Base-by-base conservation (phyloP, 1,284 basidiomycete species). In the Rhizoctonia solani region DNA sequence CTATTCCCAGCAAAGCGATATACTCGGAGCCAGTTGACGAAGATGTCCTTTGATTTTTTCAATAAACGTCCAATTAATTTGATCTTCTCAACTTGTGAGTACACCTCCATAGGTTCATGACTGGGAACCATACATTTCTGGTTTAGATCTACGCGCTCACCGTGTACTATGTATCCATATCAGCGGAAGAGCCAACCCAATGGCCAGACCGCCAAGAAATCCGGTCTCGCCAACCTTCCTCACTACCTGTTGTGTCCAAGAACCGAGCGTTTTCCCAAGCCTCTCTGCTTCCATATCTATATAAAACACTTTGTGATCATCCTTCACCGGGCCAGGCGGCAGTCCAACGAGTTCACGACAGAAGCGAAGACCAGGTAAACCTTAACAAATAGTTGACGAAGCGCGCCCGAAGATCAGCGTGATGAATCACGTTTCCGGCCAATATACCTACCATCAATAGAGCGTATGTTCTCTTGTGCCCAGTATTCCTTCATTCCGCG, bases 371-470 rank as follows among this genome's bases (percentile, higher is more conserved):
- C 37, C 61, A 13, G 61, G 61, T 21, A 65, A 32, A n/a, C 61
- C 61, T 65, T 9, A 19, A 5, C n/a, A 19, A 14, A 21, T 46
- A 6, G 6, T 5, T 46, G 44, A 11, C 44, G 6, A 21, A 19
- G n/a, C 8, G 6, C 44, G 21, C 6, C 5, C 19, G 6, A 6
- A 19, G 44, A 6, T 6, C 21, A 46, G 9, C 13, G 50, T 30
- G 3, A 29, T 27, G 9, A 8, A 39, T 39, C 37, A 46, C 21
- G 6, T 14, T 8, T 2, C 16, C n/a, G n/a, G n/a, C n/a, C n/a
- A n/a, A n/a, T n/a, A n/a, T n/a, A 19, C 59, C 2, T 29, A 8
- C 83, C 84, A 68, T 87, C 85, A 52, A 85, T 74, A 68, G 83
- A 84, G 29, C 72, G 74, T 49, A 63, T n/a, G 71, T 85, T 86